These are phyloP conservation scores for Tolypocladium endophyticum DNA, from an alignment of 2,329 filamentous ascomycete genomes.

Conservation along the genomic window DNA sequence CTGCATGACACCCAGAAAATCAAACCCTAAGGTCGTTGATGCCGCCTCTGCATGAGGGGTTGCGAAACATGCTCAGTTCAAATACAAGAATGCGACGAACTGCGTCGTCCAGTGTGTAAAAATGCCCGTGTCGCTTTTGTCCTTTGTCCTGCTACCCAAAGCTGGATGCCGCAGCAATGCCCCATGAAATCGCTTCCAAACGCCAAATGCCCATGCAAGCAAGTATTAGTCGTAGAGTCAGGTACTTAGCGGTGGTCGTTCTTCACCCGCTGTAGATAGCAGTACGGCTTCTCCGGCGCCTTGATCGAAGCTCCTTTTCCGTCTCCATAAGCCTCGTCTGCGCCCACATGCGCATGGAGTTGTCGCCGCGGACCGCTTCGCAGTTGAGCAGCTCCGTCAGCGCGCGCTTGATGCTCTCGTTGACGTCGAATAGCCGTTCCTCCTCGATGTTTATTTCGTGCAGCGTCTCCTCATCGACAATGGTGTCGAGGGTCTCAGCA, in stretches of 20 bases:
- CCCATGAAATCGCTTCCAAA: background rate
- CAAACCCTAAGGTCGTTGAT: background rate
- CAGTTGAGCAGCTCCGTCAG: constrained; percentile 53
- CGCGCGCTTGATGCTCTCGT: constrained; percentile 50
- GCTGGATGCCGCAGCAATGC: background rate
- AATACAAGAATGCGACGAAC: background rate
- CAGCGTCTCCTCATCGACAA: constrained; percentile 35
- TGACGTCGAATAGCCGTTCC: constrained; percentile 43
- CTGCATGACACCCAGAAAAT: background rate
- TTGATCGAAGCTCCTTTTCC: constrained; percentile 45
- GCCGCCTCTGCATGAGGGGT: background rate
- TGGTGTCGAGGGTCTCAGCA: constrained; percentile 23
- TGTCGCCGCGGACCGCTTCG: constrained; percentile 39
- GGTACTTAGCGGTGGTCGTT: background rate
- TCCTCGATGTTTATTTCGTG: constrained; percentile 41
- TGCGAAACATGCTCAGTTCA: background rate
- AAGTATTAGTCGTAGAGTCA: background rate
- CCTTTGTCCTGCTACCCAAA: background rate
- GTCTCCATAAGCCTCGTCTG: constrained; percentile 50
- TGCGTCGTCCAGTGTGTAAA: background rate
- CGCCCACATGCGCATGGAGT: constrained; percentile 45
- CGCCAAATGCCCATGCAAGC: constrained; percentile 2
- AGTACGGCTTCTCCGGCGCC: constrained; percentile 36
- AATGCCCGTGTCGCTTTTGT: background rate
- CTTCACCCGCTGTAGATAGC: constrained; percentile 17